These are phyloP conservation scores for Fusarium lateritium DNA, from an alignment of 2,329 filamentous ascomycete species.

Conservation along the genomic window DNA sequence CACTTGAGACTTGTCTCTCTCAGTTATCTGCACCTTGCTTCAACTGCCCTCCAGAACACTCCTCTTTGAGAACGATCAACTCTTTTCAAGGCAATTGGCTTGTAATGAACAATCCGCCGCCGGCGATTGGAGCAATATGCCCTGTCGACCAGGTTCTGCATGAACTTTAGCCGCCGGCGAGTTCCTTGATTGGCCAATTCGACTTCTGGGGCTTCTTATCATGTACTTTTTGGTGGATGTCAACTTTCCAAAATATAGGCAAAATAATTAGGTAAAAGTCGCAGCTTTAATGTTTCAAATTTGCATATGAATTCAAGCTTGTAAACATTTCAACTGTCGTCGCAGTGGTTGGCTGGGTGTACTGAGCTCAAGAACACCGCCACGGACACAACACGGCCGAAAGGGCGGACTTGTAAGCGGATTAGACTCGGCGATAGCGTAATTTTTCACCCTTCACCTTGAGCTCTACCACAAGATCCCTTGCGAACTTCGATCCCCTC, in stretches of 20 bases:
- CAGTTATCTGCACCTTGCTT: neutral
- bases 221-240: neutral
- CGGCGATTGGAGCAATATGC: slow-evolving; percentile 12
- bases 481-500: neutral
- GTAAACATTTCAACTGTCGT: too few species aligned
- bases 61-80: neutral
- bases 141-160: neutral
- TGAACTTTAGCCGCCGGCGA: slow-evolving; percentile 21
- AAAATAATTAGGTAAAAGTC: slow-evolving; percentile 7
- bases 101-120: slow-evolving; percentile 20
- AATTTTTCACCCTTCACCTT: slow-evolving; percentile 10
- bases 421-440: slow-evolving; percentile 38
- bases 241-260: neutral
- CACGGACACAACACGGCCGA: slow-evolving; percentile 16
- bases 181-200: slow-evolving; percentile 24
- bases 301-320: too few species aligned
- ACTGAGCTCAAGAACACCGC: neutral
- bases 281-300: neutral
- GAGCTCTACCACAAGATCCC: neutral
- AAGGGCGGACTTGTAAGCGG: slow-evolving; percentile 17
- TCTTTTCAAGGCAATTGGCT: neutral
- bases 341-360: neutral
- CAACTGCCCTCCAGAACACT: neutral
- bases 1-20: neutral
- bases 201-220: slow-evolving; percentile 21